Evolutionary conservation across 1,139 yeast species (phyloP), one percentile per base, ranked within the genome.

Genomic region (Protomyces macrosporus): DNA sequence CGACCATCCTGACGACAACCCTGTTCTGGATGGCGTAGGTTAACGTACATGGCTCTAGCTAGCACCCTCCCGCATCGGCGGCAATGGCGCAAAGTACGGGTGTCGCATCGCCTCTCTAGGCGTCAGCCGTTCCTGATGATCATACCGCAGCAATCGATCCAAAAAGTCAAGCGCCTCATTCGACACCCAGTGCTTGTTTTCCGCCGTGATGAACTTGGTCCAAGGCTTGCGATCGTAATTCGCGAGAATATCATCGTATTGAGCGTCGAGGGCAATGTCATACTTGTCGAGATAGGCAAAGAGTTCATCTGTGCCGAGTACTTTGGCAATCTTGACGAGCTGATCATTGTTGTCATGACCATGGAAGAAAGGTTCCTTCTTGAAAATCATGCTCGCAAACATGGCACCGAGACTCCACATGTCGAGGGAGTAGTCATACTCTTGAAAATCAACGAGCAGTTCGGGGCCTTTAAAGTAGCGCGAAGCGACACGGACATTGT

Each of bases 401-500:
- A 91, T 91, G 67, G 98, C 95, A 50, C 99, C 99, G 68, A 86
- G 86, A 2, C 97, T 88, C 99, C 99, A 95, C 76, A 95, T 76
- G 75, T 95, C 99, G 64, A 95, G 80, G 6, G 97, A 88, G 75
- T 95, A 95, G 53, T 65, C 65, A 75, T 95, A 95, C 77, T 86
- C 87, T 71, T 95, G 87, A 73, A 88, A 84, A 75, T 93, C 96
- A n/a, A 93, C 96, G 67, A 95, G 79, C 70, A 95, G 80, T 75
- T 95, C 99, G 0, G 99, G 99, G 36, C 98, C 98, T 77, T 95
- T 95, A 78, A 90, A 95, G 75, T 93, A 93, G 69, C 98, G 82
- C n/a, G 97, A 89, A 0, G 98, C 98, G 16, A 95, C 99, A 69
- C 99, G 84, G 35, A 93, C 98, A 71, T 95, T 95, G 75, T 91